Evolutionary conservation across 164 flowering plant species (phyloP), one percentile per base, ranked within the genome.

Genomic region (Buxus sempervirens): DNA sequence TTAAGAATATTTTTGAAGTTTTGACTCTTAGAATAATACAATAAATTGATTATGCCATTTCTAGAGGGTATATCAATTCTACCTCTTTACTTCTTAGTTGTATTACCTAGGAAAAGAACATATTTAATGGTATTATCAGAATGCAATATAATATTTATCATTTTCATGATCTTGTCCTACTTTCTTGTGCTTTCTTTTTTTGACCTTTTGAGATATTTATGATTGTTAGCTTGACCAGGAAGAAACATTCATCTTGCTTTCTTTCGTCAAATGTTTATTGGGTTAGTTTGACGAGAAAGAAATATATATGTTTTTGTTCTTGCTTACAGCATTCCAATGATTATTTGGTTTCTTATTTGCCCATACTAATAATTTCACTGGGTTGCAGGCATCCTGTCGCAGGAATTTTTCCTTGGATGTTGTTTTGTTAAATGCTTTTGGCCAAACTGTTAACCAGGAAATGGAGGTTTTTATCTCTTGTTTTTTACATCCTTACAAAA

Each of bases 331-430:
- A 69, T 18, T 42, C 7, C 12, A 19, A 4, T 22, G 18, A n/a
- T 38, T 45, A 0, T 18, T 58, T 59, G 19, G 23, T 58, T 64
- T 21, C 21, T 32, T 36, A 1, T 26, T 32, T 58, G 45, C 62
- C 22, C 9, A 24, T 66, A 49, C 26, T 67, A 18, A 67, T 66
- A 57, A 26, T 42, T n/a, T 54, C 57, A 32, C 49, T 26, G 20
- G 53, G 69, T 76, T 45, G 21, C 95, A 91, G 97, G 89, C 92
- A 59, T 86, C 96, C 63, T 88, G 92, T 75, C 88, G 97, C 60
- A 85, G 89, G 73, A 85, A 76, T 54, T 90, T 90, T 72, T 79
- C 91, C 27, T 70, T 93, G 79, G 93, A 87, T 75, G 87, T 88
- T 61, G 63, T 78, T 69, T 70, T 90, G 59, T 60, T 75, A 71